Evolutionary conservation across 805 yeast species (phyloP).

Genomic region (Debaryomyces castellii): DNA sequence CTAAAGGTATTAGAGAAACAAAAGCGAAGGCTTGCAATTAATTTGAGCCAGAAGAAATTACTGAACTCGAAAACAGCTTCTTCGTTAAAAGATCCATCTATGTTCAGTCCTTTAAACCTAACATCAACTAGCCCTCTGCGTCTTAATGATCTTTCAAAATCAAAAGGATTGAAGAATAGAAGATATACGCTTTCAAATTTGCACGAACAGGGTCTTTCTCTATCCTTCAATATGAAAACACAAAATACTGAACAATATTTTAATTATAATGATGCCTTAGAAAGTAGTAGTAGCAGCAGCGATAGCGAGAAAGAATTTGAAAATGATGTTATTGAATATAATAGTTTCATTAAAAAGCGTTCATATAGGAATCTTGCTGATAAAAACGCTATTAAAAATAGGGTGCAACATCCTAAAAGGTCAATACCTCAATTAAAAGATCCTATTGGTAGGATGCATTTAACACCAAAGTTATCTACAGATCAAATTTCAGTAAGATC

Average conservation of each 20-base stretch:
- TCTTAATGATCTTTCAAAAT: slow-evolving; percentile 5
- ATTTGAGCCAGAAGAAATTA: neutral
- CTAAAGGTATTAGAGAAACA: slow-evolving; percentile 29
- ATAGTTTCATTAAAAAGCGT: neutral
- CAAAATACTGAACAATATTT: slow-evolving; percentile 32
- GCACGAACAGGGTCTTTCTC: slow-evolving; percentile 65
- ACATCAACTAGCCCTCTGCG: slow-evolving; percentile 16
- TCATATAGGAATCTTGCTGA: neutral
- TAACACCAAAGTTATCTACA: slow-evolving; percentile 7
- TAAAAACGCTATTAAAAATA: neutral
- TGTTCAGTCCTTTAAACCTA: slow-evolving; percentile 27
- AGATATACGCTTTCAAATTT: slow-evolving; percentile 59
- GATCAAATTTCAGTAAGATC: slow-evolving; percentile 34
- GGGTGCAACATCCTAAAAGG: neutral
- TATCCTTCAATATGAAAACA: slow-evolving; percentile 76
- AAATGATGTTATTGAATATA: neutral
- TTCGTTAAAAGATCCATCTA: slow-evolving; percentile 5
- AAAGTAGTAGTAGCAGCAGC: slow-evolving; percentile 12
- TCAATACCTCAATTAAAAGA: neutral
- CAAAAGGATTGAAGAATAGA: slow-evolving; percentile 24
- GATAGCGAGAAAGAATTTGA: slow-evolving; percentile 5
- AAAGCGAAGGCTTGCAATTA: slow-evolving; percentile 4
- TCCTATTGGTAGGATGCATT: neutral
- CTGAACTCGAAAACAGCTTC: neutral
- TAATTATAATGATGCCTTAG: slow-evolving; percentile 22